Evolutionary conservation across 176 grass and related monocot genomes (phyloP).

Genomic region (Triticum urartu): DNA sequence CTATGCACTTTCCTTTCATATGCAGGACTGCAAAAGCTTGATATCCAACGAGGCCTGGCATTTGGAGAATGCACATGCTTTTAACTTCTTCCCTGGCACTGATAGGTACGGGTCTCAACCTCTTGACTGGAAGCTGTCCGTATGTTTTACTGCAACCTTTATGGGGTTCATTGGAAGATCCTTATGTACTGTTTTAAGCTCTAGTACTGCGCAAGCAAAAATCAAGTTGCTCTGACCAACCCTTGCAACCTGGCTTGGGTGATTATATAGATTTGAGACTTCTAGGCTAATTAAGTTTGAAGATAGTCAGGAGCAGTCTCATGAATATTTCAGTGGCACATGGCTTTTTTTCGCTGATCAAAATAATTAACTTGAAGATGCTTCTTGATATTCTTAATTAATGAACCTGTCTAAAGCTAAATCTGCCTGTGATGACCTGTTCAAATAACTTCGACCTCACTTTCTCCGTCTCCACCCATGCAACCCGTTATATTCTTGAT

Average conservation of each 20-base stretch:
- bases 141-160: neutral
- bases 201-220: neutral
- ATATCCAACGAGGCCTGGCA: constrained; percentile 79
- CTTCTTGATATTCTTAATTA: constrained; percentile 6
- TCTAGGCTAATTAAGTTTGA: neutral
- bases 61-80: constrained; percentile 91
- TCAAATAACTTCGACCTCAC: neutral
- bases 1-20: neutral
- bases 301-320: neutral
- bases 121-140: neutral
- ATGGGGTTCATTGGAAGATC: neutral
- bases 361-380: neutral
- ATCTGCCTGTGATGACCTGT: neutral
- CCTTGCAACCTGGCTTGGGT: neutral
- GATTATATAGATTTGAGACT: constrained; percentile 7
- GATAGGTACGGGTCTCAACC: constrained; percentile 55
- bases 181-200: neutral
- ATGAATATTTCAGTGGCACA: neutral
- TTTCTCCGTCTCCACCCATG: neutral
- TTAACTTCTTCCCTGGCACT: constrained; percentile 98
- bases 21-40: constrained; percentile 84
- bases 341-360: neutral
- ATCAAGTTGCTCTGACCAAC: neutral
- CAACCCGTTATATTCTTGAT: neutral
- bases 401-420: neutral